Base-by-base conservation (phyloP, 257 asterid genomes). In the Nicotiana knightiana region DNA sequence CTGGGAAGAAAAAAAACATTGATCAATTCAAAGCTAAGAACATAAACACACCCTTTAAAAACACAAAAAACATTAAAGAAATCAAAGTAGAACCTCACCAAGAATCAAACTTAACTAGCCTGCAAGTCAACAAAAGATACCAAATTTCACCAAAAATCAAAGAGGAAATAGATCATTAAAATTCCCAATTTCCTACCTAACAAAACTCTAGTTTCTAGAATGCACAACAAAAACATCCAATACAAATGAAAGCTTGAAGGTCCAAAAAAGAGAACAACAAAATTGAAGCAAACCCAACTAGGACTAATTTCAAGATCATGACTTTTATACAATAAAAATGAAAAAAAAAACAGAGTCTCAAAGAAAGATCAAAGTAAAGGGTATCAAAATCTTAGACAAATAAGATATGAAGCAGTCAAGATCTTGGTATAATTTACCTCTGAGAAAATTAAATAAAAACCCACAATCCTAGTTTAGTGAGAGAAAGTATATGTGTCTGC, bases 291-390 rank as follows among this genome's bases (percentile, higher is more conserved):
- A 85, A 51, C 67, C 82, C 87, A 79, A 81, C 78, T 18, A 79
- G 32, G 17, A 86, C 77, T 81, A 83, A 66, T 86, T 82, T 81
- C 81, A 86, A 83, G 92, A 93, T 88, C 92, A 86, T 78, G 80
- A 68, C 85, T 73, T 30, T 77, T 64, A 65, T 32, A 24, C 26
- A 57, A 26, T 62, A 70, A 76, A 30, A 75, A 33, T 76, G 63
- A 28, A 21, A 21, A 65, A 18, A 28, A 30, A 73, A 80, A 76
- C 66, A 66, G 73, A 80, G 81, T 81, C 81, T 82, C 84, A 82
- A 6, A 68, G 59, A 80, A 85, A 67, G 89, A 89, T 88, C 87
- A 81, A 85, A 82, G 82, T 82, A 17, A 3, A 76, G 21, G 66
- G 82, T 86, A 86, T 82, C 81, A 82, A 73, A 70, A 82, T 80